Base-by-base conservation (phyloP, 345 rosid genomes). In the Sonneratia caseolaris region DNA sequence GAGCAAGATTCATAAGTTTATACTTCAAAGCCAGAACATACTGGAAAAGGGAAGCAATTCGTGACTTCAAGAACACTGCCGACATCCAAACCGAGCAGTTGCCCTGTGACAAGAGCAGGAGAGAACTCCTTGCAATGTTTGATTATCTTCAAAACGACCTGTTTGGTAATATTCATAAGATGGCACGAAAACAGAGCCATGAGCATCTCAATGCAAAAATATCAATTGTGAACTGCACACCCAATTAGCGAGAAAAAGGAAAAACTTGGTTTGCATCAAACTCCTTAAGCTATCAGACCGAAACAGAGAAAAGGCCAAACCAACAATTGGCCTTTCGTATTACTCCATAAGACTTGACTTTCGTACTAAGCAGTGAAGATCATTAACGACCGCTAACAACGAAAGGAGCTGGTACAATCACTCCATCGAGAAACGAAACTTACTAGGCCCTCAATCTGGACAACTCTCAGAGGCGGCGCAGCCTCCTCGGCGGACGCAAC, bases 1-100 rank as follows among this genome's bases (percentile, higher is more conserved):
- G 37, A 61, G 15, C 35, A 5, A 24, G 3, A 12, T 27, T 10
- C 5, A 62, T 36, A 62, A 11, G 19, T 3, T 68, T 55, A 37
- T 27, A 4, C 40, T 16, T 49, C 27, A 21, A 68, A n/a, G 10
- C 9, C 19, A 49, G 38, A 49, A 32, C 71, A 70, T 80, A 95
- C 98, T 69, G 99, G 99, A 81, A 95, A 96, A 55, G 99, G 99
- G 80, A 96, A 96, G 75, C 99, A 96, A 76, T 96, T 96, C 51
- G 99, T 96, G 69, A 96, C 96, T 86, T 42, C 45, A 42, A 42
- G 45, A 42, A 42, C 45, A 42, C 45, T 42, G 45, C 45, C 45
- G 10, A 42, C 45, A 42, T 42, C 45, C 45, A 42, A 42, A 42
- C 45, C 45, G 66, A 96, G 98, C 80, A 96, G 97, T 77, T 92